Evolutionary conservation across 192 early-diverging fungal genomes (phyloP), one percentile per base, ranked within the genome.

Genomic region (Coemansia sp.): DNA sequence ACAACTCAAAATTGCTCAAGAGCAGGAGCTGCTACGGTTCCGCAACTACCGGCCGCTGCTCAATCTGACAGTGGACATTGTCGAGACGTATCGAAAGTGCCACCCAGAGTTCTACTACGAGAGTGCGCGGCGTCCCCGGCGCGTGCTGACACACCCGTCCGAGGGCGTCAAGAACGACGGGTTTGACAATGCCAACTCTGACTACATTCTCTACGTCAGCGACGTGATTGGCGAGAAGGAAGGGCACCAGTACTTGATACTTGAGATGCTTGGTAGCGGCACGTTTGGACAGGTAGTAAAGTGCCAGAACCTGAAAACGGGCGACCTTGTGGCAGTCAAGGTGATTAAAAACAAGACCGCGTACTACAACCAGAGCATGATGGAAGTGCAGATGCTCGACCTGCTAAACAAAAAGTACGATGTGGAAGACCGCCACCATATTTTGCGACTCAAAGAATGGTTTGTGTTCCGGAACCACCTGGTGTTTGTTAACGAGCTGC

Each of bases 271-370:
- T 5, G 97, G 97, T 17, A 87, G 91, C 76, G 97, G 97, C 27
- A 98, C 97, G 3, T 99, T 99, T 87, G 97, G 97, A 5, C 97
- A 99, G 75, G 97, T 99, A 9, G 95, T 95, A 21, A 96, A 94
- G 75, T 98, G 95, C 70, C 86, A 89, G 50, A 94, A 99, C 64
- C 78, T 93, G 43, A 94, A 93, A 72, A 96, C 96, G 14, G 88
- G 92, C 75, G 94, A 93, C 43, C 79, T 91, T 19, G 89, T 95
- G 29, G 97, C 95, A 17, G 89, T 97, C 50, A 99, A 99, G 79
- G 94, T 99, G 24, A 95, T 99, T 60, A 99, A 99, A 70, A 99
- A 99, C 81, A 96, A 95, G 75, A 86, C 87, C 0, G 95, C 97
- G 4, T 99, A 97, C 77, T 96, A 94, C 79, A 94, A 95, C 74